A percentile compares a stretch with the other conserved stretches of the same genome.
Evolutionary conservation across 495 filamentous ascomycete genomes (phyloP).

Genomic region (Annulohypoxylon maeteangense): DNA sequence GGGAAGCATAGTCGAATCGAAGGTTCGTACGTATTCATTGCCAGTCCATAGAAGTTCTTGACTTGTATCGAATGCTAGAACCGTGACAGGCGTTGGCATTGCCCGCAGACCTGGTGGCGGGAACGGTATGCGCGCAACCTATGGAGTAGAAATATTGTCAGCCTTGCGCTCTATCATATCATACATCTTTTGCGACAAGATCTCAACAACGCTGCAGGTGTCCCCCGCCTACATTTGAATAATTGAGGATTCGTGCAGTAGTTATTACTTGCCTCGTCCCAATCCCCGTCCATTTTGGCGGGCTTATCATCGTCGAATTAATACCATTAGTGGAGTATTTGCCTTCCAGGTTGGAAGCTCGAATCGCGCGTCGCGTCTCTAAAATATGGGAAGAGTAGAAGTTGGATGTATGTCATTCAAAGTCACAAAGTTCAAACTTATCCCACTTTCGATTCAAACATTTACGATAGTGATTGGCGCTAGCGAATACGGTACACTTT

Average conservation of each 20-base stretch:
- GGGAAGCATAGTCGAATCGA: background rate
- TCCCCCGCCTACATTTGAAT: background rate
- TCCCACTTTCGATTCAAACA: constrained; percentile 20
- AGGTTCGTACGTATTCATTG: constrained; percentile 78
- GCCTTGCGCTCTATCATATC: constrained; percentile 6
- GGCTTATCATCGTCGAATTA: constrained; percentile 41
- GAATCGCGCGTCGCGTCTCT: constrained; percentile 30
- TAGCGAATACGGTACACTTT: background rate
- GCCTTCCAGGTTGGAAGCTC: constrained; percentile 6
- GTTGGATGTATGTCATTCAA: constrained; percentile 1
- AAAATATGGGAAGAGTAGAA: constrained; percentile 16
- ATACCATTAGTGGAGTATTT: constrained; percentile 21
- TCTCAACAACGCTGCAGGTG: background rate
- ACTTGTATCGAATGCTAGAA: constrained; percentile 85
- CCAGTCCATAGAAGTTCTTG: constrained; percentile 94
- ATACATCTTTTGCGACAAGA: background rate
- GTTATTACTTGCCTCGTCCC: constrained; percentile 65
- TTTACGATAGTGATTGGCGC: background rate
- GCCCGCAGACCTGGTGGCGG: constrained; percentile 72
- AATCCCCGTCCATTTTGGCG: constrained; percentile 67
- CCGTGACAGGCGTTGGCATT: constrained; percentile 71
- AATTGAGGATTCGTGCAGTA: constrained; percentile 7
- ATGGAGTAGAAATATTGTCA: constrained; percentile 31
- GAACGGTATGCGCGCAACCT: constrained; percentile 77
- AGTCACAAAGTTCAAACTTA: background rate